Evolutionary conservation across 2,329 filamentous ascomycete genomes (phyloP).

Genomic region (Neodidymelliopsis sp.): DNA sequence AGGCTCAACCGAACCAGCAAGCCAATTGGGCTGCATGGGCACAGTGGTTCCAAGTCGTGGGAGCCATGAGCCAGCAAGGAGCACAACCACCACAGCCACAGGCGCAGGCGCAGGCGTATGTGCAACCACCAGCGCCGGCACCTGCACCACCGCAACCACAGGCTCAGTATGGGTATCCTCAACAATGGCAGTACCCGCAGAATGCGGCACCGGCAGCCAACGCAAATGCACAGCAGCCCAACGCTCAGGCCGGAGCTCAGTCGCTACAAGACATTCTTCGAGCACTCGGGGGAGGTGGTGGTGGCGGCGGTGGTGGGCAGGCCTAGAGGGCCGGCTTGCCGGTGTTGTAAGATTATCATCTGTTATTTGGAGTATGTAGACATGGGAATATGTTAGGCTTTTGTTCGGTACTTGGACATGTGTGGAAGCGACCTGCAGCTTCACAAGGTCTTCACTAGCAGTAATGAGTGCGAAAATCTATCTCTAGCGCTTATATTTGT

Average conservation of each 20-base stretch:
- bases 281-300: slow-evolving; percentile 34
- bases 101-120: slow-evolving; percentile 23
- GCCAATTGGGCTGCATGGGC: slow-evolving; percentile 39
- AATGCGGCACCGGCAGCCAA: slow-evolving; percentile 29
- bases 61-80: slow-evolving; percentile 34
- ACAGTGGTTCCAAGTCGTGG: slow-evolving; percentile 38
- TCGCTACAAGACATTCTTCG: slow-evolving; percentile 44
- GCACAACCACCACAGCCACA: slow-evolving; percentile 28
- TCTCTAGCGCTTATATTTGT: neutral
- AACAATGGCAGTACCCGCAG: slow-evolving; percentile 35
- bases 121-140: slow-evolving; percentile 25
- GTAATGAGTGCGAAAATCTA: neutral
- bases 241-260: slow-evolving; percentile 31
- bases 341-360: neutral
- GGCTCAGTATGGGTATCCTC: slow-evolving; percentile 33
- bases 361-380: slow-evolving; percentile 3
- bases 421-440: slow-evolving; percentile 1
- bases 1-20: slow-evolving; percentile 26
- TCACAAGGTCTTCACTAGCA: slow-evolving; percentile 1
- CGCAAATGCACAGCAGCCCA: slow-evolving; percentile 24
- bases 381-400: slow-evolving; percentile 14
- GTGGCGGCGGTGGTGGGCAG: slow-evolving; percentile 24
- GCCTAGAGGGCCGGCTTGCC: slow-evolving; percentile 1
- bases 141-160: slow-evolving; percentile 34
- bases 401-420: neutral